Percentiles rank a stretch among this genome's conserved stretches.
These are phyloP conservation scores for Acacia pycnantha DNA, from an alignment of 331 rosid genomes.

Conservation along the genomic window DNA sequence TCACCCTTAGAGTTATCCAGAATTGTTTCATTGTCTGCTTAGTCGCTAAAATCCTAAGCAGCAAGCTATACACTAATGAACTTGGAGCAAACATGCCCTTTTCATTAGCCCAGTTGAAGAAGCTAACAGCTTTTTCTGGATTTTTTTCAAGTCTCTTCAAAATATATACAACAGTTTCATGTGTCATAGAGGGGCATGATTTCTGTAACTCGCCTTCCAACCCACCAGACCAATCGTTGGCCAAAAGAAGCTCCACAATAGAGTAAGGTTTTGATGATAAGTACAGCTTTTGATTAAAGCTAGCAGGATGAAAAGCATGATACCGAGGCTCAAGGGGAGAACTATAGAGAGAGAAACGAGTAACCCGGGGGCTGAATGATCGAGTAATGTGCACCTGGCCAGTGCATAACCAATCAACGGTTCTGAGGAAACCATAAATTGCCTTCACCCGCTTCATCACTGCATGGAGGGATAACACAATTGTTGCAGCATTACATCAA, in stretches of 20 bases:
- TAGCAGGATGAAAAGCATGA: constrained; percentile 22
- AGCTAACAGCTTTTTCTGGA: constrained; percentile 62
- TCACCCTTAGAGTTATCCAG: constrained; percentile 56
- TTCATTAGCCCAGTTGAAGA: constrained; percentile 70
- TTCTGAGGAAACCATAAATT: constrained; percentile 41
- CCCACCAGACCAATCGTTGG: constrained; percentile 70
- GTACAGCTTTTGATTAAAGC: constrained; percentile 32
- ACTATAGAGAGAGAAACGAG: constrained; percentile 38
- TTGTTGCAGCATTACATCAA: background rate
- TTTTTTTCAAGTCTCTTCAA: constrained; percentile 59
- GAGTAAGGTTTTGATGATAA: constrained; percentile 71
- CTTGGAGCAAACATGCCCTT: constrained; percentile 58
- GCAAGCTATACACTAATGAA: constrained; percentile 56
- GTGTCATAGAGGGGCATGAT: constrained; percentile 44
- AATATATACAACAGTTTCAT: constrained; percentile 64
- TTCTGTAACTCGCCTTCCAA: constrained; percentile 54
- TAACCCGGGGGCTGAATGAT: constrained; percentile 46
- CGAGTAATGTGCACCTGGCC: constrained; percentile 39
- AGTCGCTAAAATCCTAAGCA: constrained; percentile 59
- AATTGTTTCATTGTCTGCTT: constrained; percentile 59
- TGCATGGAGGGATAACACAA: constrained; percentile 3
- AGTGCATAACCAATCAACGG: constrained; percentile 43
- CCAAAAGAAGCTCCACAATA: constrained; percentile 47
- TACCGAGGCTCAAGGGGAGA: constrained; percentile 29
- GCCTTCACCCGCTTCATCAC: constrained; percentile 62